Base-by-base conservation (phyloP, 176 grass and related monocot species). In the Dendrocalamus sinicus region DNA sequence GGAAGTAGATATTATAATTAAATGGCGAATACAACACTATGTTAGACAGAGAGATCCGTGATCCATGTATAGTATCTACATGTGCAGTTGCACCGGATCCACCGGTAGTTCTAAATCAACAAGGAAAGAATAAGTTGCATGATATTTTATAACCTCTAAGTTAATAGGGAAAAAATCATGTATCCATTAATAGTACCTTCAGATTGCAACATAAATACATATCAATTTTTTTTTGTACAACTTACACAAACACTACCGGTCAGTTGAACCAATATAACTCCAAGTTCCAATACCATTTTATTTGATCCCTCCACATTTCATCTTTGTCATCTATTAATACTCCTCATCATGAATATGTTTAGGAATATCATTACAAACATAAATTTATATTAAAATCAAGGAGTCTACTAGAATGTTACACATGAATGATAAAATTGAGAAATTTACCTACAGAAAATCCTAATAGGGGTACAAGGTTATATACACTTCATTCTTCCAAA, bases 321-420 rank as follows among this genome's bases (percentile, higher is more conserved):
- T 67, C 2, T 7, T 53, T 5, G 14, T 17, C 52, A 44, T 68
- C 66, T 51, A 59, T 5, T 23, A 44, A 19, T 83, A 72, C 11
- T 53, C 24, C 37, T 59, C 55, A n/a, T 13, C 15, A 30, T 30
- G 26, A 19, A 61, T 30, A 68, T 40, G 22, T 55, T 57, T 57
- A 52, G 4, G 22, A 70, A 70, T 70, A 70, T 69, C 50, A 57
- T 58, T 70, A 81, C 46, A 44, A 70, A 44, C 66, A 70, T 82
- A 23, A 8, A 23, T 60, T 60, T 60, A 60, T 60, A 44, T 70
- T 68, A 70, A 20, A 44, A 70, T 41, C 35, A 19, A 68, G 16
- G 66, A 40, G 20, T 40, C 0, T 68, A 20, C 40, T 19, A 8
- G 17, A 19, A 68, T 68, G 8, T 39, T 41, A 68, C 20, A 10